These are phyloP conservation scores for Xylariaceae sp. DNA, from an alignment of 2,329 filamentous ascomycete genomes.

Conservation along the genomic window DNA sequence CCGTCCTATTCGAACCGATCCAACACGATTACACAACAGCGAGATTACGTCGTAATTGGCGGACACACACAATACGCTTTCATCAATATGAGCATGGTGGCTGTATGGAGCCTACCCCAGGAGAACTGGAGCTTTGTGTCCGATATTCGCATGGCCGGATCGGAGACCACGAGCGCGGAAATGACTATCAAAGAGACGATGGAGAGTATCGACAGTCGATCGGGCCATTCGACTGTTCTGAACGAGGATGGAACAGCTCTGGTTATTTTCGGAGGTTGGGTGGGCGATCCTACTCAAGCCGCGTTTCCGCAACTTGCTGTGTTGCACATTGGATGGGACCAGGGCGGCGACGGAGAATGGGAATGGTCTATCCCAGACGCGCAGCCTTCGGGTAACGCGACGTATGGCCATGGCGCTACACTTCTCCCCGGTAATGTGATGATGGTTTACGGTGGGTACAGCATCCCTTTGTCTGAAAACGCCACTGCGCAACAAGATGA, in stretches of 20 bases:
- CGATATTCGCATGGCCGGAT: constrained; percentile 43
- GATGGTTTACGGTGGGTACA: constrained; percentile 61
- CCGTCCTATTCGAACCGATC: constrained; percentile 65
- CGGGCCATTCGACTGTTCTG: constrained; percentile 81
- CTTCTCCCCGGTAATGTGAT: constrained; percentile 62
- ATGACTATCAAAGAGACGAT: constrained; percentile 45
- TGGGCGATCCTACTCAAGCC: constrained; percentile 69
- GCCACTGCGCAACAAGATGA: constrained; percentile 33
- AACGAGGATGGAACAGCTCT: constrained; percentile 73
- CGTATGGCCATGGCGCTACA: constrained; percentile 60
- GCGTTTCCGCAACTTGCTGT: constrained; percentile 78
- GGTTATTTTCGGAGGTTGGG: constrained; percentile 85
- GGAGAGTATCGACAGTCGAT: constrained; percentile 65
- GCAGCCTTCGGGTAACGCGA: constrained; percentile 41
- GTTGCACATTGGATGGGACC: constrained; percentile 68
- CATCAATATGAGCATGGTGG: constrained; percentile 89
- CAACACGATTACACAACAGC: constrained; percentile 63
- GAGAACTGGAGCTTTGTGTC: constrained; percentile 79
- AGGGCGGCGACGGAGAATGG: constrained; percentile 67
- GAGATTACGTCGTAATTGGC: constrained; percentile 74
- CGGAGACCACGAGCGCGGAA: constrained; percentile 45
- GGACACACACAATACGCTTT: constrained; percentile 81
- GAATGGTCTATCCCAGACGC: constrained; percentile 59
- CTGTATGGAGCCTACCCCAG: constrained; percentile 80
- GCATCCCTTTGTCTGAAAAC: constrained; percentile 37